phyloP scores from a whole-genome alignment of 2,329 filamentous ascomycete species.

The Curvularia sp. region DNA sequence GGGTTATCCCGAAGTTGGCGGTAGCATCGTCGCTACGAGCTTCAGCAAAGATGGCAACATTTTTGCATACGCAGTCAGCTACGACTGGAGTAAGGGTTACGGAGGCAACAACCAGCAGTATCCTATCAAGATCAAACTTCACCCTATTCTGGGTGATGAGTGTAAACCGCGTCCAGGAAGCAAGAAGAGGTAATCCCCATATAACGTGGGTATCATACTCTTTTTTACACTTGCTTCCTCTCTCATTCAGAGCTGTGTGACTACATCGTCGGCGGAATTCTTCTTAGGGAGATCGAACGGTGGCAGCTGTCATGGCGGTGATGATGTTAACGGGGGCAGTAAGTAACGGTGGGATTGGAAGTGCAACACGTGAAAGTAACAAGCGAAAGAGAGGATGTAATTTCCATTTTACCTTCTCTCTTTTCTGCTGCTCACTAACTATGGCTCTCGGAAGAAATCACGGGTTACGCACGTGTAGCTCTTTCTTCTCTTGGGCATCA shows the following conservation, averaged over 20 bases:
- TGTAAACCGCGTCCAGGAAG: conserved; percentile 58
- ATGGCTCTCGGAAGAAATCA: not conserved
- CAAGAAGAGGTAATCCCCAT: conserved; percentile 53
- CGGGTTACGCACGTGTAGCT: not conserved
- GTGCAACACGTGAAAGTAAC: not conserved
- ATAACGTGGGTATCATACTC: not conserved
- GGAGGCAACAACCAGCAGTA: conserved; percentile 73
- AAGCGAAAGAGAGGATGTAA: not conserved
- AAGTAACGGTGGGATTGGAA: not conserved
- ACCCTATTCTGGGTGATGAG: conserved; percentile 57
- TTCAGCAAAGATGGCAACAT: conserved; percentile 83
- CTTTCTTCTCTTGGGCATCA: not conserved
- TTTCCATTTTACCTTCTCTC: not conserved
- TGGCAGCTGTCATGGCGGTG: not conserved
- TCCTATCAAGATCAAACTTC: conserved; percentile 60
- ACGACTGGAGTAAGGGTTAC: conserved; percentile 99
- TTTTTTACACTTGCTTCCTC: not conserved
- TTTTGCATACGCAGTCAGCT: conserved; percentile 75
- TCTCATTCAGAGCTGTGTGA: not conserved
- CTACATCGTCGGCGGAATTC: not conserved
- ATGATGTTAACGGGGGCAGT: not conserved
- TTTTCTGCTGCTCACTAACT: not conserved
- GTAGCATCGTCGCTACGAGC: conserved; percentile 87
- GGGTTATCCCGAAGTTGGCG: conserved; percentile 70
- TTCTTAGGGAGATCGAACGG: not conserved